These are phyloP conservation scores for Cunninghamia lanceolata DNA, from an alignment of 75 land plant genomes.

Conservation along the genomic window DNA sequence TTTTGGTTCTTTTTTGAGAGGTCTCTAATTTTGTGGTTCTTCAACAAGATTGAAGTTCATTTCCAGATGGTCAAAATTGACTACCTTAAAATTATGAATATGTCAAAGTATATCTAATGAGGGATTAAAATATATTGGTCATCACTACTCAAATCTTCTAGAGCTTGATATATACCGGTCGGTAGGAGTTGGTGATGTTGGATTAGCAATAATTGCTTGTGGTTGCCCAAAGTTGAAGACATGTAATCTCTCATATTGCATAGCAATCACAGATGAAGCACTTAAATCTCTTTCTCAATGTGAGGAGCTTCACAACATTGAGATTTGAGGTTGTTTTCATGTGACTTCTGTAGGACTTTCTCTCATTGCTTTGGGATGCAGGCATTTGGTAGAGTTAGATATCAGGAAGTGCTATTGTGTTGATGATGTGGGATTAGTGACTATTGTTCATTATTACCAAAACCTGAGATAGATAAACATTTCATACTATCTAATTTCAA, in stretches of 20 bases:
- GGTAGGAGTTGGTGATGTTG: slow-evolving; percentile 56
- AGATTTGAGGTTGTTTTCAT: slow-evolving; percentile 47
- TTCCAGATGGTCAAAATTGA: slow-evolving; percentile 62
- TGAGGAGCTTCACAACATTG: slow-evolving; percentile 56
- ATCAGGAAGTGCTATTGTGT: slow-evolving; percentile 60
- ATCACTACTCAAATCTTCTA: slow-evolving; percentile 44
- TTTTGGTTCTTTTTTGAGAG: too few species aligned
- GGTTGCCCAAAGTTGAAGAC: slow-evolving; percentile 69
- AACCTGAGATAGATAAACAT: slow-evolving; percentile 72
- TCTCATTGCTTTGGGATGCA: slow-evolving; percentile 61
- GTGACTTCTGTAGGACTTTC: slow-evolving; percentile 56
- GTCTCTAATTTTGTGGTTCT: too few species aligned
- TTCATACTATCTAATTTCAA: slow-evolving; percentile 57
- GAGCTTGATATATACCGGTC: slow-evolving; percentile 96
- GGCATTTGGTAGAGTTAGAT: slow-evolving; percentile 54
- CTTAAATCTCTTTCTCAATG: slow-evolving; percentile 36
- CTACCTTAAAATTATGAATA: slow-evolving; percentile 69
- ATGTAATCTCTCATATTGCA: slow-evolving; percentile 73
- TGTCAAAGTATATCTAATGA: slow-evolving; percentile 62
- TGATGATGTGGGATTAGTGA: slow-evolving; percentile 51
- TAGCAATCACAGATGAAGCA: slow-evolving; percentile 57
- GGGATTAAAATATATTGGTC: slow-evolving; percentile 61
- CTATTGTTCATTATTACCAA: slow-evolving; percentile 42
- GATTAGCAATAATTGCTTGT: slow-evolving; percentile 49
- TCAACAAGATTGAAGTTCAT: slow-evolving; percentile 76